Evolutionary conservation across 768 basidiomycete genomes (phyloP).

Genomic region (Zangia roseola): DNA sequence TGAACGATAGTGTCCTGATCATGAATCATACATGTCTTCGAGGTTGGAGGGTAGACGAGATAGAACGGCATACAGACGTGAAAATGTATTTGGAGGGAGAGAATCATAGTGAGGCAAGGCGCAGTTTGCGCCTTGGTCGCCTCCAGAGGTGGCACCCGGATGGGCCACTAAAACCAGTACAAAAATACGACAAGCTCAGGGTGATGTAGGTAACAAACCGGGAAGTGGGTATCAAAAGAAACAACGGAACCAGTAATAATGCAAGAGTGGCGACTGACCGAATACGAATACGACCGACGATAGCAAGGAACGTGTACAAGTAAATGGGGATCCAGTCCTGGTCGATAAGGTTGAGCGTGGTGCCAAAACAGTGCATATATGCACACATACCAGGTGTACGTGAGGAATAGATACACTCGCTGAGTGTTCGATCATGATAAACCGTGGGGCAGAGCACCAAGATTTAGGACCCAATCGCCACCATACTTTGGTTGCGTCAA

Average conservation of each 20-base stretch:
- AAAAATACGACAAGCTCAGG: conserved; percentile 12
- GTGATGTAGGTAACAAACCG: conserved; percentile 7
- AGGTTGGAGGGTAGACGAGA: too few species aligned
- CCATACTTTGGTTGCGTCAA: conserved; percentile 39
- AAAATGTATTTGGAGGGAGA: too few species aligned
- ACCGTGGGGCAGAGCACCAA: conserved; percentile 16
- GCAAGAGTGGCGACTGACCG: conserved; percentile 9
- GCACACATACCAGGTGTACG: conserved; percentile 17
- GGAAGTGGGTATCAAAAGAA: conserved; percentile 9
- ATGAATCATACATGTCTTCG: too few species aligned
- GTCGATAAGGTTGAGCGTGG: not conserved
- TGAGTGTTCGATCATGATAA: conserved; percentile 6
- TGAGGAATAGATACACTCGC: conserved; percentile 12
- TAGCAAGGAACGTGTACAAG: conserved; percentile 18
- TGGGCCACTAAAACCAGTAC: conserved; percentile 5
- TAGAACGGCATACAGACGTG: too few species aligned
- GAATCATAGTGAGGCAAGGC: too few species aligned
- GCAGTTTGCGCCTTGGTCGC: too few species aligned
- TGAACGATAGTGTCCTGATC: too few species aligned
- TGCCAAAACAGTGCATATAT: not conserved
- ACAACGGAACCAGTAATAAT: conserved; percentile 14
- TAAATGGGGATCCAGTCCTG: conserved; percentile 26
- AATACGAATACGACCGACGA: conserved; percentile 6
- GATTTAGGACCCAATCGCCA: conserved; percentile 37
- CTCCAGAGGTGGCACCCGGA: not conserved